A percentile compares a stretch with the other conserved stretches of the same genome.
phyloP scores from a whole-genome alignment of 2,329 filamentous ascomycete species.

The Aspergillus hortae region DNA sequence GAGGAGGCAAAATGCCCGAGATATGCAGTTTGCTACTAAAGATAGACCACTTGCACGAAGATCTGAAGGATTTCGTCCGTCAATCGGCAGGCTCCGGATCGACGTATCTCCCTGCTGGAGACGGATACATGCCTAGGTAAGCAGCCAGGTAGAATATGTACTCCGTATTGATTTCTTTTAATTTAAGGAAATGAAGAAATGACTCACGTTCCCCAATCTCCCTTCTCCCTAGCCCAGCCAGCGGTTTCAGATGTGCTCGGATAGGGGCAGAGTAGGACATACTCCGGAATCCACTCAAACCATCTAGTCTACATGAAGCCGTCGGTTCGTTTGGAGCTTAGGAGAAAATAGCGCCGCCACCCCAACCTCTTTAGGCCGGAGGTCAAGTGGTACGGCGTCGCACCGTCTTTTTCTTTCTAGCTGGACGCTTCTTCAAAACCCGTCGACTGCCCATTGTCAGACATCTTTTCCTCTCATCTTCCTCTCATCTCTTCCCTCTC shows the following conservation, averaged over 20 bases:
- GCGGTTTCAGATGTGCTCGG: background rate
- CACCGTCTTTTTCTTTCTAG: background rate
- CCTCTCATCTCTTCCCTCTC: background rate
- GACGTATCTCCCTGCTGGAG: constrained; percentile 6
- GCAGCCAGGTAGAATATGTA: too few species aligned
- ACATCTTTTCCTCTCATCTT: background rate
- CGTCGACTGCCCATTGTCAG: too few species aligned
- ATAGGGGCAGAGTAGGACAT: background rate
- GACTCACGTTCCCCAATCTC: background rate
- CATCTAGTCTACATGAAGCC: constrained; percentile 5
- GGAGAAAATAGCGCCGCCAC: constrained; percentile 20
- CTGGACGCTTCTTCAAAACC: background rate
- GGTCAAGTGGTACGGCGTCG: constrained; percentile 13
- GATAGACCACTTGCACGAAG: constrained; percentile 1
- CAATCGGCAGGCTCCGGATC: constrained; percentile 17
- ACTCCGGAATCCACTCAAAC: background rate
- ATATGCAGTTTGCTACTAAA: constrained; percentile 3
- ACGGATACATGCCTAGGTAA: too few species aligned
- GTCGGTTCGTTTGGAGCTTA: constrained; percentile 13
- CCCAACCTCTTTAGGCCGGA: constrained; percentile 11
- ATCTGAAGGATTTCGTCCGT: background rate
- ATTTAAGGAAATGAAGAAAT: background rate
- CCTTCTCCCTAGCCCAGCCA: background rate
- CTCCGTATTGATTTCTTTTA: background rate
- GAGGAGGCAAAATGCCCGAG: background rate